Evolutionary conservation across 768 basidiomycete species (phyloP).

Genomic region (Rhizopogon vesiculosus): DNA sequence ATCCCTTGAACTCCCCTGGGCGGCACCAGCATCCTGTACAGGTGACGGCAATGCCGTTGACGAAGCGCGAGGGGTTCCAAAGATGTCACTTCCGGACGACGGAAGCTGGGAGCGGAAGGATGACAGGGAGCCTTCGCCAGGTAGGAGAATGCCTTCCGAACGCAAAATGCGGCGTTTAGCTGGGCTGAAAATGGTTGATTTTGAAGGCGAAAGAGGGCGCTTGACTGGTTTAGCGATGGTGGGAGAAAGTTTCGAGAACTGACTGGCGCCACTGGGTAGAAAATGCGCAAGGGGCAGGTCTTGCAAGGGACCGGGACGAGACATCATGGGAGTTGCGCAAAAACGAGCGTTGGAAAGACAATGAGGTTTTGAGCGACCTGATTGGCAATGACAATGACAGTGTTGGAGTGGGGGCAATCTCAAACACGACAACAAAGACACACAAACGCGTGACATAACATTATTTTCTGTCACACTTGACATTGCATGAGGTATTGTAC

Average conservation of each 20-base stretch:
- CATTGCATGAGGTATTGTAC: too few species aligned
- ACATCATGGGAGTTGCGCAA: constrained; percentile 16
- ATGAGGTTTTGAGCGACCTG: not conserved
- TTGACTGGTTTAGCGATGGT: constrained; percentile 39
- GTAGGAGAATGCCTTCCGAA: constrained; percentile 44
- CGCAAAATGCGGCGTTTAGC: constrained; percentile 65
- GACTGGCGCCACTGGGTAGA: constrained; percentile 31
- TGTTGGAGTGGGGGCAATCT: constrained; percentile 11
- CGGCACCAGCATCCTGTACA: constrained; percentile 8
- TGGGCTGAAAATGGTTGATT: constrained; percentile 47
- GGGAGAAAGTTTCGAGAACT: constrained; percentile 11
- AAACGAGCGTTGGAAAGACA: not conserved
- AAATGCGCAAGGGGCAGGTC: constrained; percentile 60
- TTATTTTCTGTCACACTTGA: constrained; percentile 7
- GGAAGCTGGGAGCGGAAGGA: not conserved
- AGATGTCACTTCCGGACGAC: constrained; percentile 20
- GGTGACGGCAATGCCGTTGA: constrained; percentile 5
- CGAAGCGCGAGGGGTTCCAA: constrained; percentile 38
- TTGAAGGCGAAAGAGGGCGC: constrained; percentile 58
- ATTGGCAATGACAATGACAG: constrained; percentile 1
- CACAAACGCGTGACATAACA: constrained; percentile 13
- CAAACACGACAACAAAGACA: constrained; percentile 16
- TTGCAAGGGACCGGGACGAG: constrained; percentile 45
- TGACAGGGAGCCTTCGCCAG: constrained; percentile 6
- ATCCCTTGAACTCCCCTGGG: constrained; percentile 8